Base-by-base conservation (phyloP, 306 rosid genomes). In the Trifolium repens region DNA sequence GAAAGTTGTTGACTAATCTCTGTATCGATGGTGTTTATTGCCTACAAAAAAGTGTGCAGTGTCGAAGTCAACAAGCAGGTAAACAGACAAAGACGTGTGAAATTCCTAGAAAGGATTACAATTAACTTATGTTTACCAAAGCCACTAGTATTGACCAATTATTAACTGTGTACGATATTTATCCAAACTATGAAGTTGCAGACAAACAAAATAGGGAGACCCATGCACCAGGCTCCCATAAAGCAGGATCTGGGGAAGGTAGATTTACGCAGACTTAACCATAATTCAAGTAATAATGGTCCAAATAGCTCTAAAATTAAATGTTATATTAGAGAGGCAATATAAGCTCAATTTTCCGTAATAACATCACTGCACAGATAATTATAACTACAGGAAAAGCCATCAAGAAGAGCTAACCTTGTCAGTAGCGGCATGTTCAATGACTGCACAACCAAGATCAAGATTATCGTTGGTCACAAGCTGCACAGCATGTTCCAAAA, bases 381-480 rank as follows among this genome's bases (percentile, higher is more conserved):
- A 60, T 37, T 17, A 73, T 19, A 84, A 19, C 74, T 55, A 46
- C 58, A 61, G 52, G 17, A 61, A 49, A 34, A 8, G 52, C 60
- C n/a, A 75, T 26, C 73, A 59, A 77, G 76, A 30, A 46, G 69
- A 68, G 69, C 90, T 55, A 76, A 96, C 99, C 99, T 96, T 89
- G 40, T 96, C 96, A 2, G 99, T 96, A 43, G 98, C 99, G 74
- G 98, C 93, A 79, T 96, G 96, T 81, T 96, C 98, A 85, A 96
- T 96, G 72, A 84, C 83, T 11, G 99, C 99, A 88, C 98, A 96
- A 37, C 99, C 98, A 73, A 96, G 98, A 88, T 96, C 99, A 65
- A 96, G 93, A 85, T 96, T 96, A 81, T 96, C 99, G 79, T 96
- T 92, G 69, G 99, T 96, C 61, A 88, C 96, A 83, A 92, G 87